Evolutionary conservation across 495 filamentous ascomycete genomes (phyloP), one percentile per base, ranked within the genome.

Genomic region (Xanthoparmelia taractica): DNA sequence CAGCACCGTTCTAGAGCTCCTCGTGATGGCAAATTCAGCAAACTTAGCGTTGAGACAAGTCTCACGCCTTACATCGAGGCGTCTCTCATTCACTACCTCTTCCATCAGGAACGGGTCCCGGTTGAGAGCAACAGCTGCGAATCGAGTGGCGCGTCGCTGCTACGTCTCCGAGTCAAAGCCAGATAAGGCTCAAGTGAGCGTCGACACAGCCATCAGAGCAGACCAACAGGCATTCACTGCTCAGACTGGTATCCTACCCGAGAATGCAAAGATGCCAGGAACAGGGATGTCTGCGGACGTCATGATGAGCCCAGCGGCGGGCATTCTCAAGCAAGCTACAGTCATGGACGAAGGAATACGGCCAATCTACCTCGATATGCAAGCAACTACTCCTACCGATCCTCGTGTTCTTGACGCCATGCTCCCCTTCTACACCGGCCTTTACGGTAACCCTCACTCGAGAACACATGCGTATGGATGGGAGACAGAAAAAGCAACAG

Each of bases 401-500:
- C 94, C 94, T 47, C 84, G 94, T 59, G 94, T 97, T 43, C 80
- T 98, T 15, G 94, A 98, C 70, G 90, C 92, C 55, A 98, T 98
- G 94, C 82, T 98, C 27, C 94, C 94, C 1, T 98, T 85, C 76
- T 89, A 88, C 70, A 94, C 92, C 29, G 92, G 91, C 40, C 83
- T 96, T 38, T 97, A 96, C 74, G 94, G 94, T 66, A 98, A 98
- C 73, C 94, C 94, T 57, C 94, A 98, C 74, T 97, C 93, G 41
- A 83, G 95, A 71, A 98, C 94, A 57, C 94, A 98, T 75, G 94
- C 94, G 17, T 98, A 98, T 75, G 94, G 94, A 57, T 98, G 94
- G 94, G 94, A 98, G 77, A 94, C 89, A 55, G 94, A 98, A 68
- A 91, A 91, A 73, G 93, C 89, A 8, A 86, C 94, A 36, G 94